Evolutionary conservation across 2,329 filamentous ascomycete species (phyloP).

Genomic region (Periglandula ipomoeae): DNA sequence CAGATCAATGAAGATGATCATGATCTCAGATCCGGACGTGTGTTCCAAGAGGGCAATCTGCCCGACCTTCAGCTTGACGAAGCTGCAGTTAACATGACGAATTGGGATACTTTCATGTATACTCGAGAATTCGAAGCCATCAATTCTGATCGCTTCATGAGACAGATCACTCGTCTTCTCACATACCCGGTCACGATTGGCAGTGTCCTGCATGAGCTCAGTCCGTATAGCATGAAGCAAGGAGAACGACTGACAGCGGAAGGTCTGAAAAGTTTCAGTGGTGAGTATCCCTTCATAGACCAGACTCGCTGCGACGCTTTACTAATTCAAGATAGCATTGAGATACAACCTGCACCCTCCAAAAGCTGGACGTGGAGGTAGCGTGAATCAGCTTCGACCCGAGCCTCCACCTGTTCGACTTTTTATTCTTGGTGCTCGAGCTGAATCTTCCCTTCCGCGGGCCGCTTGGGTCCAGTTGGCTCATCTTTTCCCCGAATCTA

Average conservation of each 20-base stretch:
- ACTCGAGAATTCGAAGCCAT: constrained; percentile 85
- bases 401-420: constrained; percentile 82
- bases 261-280: constrained; percentile 87
- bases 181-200: constrained; percentile 91
- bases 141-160: constrained; percentile 81
- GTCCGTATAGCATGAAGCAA: constrained; percentile 74
- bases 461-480: constrained; percentile 89
- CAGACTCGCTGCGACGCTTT: not conserved
- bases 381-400: constrained; percentile 70
- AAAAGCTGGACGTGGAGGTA: constrained; percentile 61
- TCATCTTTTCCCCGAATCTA: constrained; percentile 89
- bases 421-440: constrained; percentile 88
- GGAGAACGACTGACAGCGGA: constrained; percentile 73
- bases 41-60: constrained; percentile 91
- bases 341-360: constrained; percentile 91
- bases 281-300: constrained; percentile 40
- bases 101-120: constrained; percentile 96
- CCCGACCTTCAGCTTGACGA: constrained; percentile 86
- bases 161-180: constrained; percentile 84
- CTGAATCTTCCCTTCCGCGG: constrained; percentile 92
- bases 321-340: constrained; percentile 48
- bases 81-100: constrained; percentile 91
- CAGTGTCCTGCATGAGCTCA: constrained; percentile 87
- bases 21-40: constrained; percentile 79
- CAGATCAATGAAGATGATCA: constrained; percentile 99